phyloP scores from a whole-genome alignment of 768 basidiomycete genomes.

The Mycena latifolia region DNA sequence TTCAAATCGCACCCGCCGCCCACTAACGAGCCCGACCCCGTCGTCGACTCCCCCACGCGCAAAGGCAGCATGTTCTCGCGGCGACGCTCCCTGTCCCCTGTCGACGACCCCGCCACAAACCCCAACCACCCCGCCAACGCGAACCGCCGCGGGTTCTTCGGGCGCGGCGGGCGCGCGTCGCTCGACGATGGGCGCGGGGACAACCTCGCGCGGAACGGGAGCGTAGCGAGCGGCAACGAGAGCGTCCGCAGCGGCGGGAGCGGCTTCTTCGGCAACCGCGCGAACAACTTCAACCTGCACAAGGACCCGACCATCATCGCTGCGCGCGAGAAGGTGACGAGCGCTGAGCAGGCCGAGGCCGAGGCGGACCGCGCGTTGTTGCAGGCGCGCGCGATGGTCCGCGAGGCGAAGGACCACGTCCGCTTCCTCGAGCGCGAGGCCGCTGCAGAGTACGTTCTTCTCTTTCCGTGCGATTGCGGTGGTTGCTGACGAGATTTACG shows the following conservation, averaged over 20 bases:
- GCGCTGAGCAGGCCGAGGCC: slow-evolving; percentile 52
- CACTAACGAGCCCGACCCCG: slow-evolving; percentile 29
- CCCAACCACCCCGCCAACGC: slow-evolving; percentile 13
- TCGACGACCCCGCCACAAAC: slow-evolving; percentile 10
- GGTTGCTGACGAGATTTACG: neutral
- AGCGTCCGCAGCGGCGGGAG: slow-evolving; percentile 24
- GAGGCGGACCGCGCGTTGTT: slow-evolving; percentile 52
- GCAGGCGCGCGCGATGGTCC: slow-evolving; percentile 48
- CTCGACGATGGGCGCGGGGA: slow-evolving; percentile 24
- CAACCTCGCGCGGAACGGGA: slow-evolving; percentile 5
- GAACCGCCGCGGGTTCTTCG: slow-evolving; percentile 33
- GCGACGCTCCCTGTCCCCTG: slow-evolving; percentile 37
- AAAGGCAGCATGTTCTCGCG: slow-evolving; percentile 40
- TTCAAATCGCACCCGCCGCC: slow-evolving; percentile 38
- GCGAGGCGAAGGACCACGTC: slow-evolving; percentile 52
- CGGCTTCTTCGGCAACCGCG: slow-evolving; percentile 32
- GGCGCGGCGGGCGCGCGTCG: slow-evolving; percentile 35
- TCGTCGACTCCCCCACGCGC: slow-evolving; percentile 25
- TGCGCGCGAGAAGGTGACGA: slow-evolving; percentile 52
- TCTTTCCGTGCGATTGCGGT: neutral
- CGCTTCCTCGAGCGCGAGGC: slow-evolving; percentile 53
- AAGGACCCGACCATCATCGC: slow-evolving; percentile 53
- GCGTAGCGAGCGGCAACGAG: slow-evolving; percentile 24
- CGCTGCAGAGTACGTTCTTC: slow-evolving; percentile 51
- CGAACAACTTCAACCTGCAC: slow-evolving; percentile 25